A percentile compares a stretch with the other conserved stretches of the same genome.
These are phyloP conservation scores for Arxiozyma slooffiae DNA, from an alignment of 1,139 yeast genomes.

Conservation along the genomic window DNA sequence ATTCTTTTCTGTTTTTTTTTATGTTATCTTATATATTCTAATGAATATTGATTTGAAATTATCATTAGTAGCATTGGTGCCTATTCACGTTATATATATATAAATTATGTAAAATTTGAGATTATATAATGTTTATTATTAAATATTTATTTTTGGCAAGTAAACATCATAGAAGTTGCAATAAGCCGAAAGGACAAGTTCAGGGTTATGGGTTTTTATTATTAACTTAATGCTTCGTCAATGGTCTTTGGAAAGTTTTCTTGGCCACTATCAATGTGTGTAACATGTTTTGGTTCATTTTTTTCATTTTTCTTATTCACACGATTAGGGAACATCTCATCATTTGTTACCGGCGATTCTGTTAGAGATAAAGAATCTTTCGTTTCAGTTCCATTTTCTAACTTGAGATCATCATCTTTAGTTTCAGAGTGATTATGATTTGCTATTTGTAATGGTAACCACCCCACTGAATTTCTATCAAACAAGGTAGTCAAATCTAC, in stretches of 20 bases:
- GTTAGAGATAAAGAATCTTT: not conserved
- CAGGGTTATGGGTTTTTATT: not conserved
- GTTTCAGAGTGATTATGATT: not conserved
- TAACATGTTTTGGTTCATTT: constrained; percentile 2
- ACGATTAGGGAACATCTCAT: not conserved
- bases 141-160: too few species aligned
- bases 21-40: too few species aligned
- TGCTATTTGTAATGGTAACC: constrained; percentile 24
- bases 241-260: not conserved
- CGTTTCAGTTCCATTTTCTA: constrained; percentile 3
- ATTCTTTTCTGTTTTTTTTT: too few species aligned
- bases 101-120: not conserved
- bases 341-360: not conserved
- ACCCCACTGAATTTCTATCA: constrained; percentile 20
- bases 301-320: not conserved
- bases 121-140: too few species aligned
- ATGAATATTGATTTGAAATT: not conserved
- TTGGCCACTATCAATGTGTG: not conserved
- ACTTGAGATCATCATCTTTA: not conserved
- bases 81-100: not conserved
- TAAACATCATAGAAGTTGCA: too few species aligned
- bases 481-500: constrained; percentile 26
- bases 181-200: too few species aligned
- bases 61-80: not conserved
- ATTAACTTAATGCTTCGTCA: constrained; percentile 1